Evolutionary conservation across 805 yeast genomes (phyloP).

Genomic region (Candida palmyrensis): DNA sequence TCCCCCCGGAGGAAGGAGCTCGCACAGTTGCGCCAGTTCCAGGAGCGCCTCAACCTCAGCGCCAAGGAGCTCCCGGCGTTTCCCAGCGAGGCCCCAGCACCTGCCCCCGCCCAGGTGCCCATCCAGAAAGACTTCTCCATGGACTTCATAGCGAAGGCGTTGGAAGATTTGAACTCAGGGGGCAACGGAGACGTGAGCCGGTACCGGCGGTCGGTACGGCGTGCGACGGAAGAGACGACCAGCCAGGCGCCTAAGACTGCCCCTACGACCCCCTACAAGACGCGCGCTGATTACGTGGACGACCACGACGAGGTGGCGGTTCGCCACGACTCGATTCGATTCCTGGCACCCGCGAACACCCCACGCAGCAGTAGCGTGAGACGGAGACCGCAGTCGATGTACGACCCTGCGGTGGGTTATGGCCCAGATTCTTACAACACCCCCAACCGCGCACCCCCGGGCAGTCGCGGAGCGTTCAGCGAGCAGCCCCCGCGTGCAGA

Average conservation of each 20-base stretch:
- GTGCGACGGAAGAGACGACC: conserved; percentile 11
- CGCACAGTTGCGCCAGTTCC: conserved; percentile 27
- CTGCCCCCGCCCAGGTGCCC: conserved; percentile 18
- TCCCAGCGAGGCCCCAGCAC: conserved; percentile 5
- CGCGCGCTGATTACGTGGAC: conserved; percentile 25
- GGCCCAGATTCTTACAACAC: neutral
- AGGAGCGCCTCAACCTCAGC: conserved; percentile 33
- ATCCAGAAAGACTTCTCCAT: conserved; percentile 39
- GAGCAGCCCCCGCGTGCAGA: neutral
- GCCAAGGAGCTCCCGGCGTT: conserved; percentile 23
- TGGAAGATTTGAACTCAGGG: conserved; percentile 40
- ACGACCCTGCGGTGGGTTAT: neutral
- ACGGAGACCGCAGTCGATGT: conserved; percentile 4
- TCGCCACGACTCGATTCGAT: conserved; percentile 27
- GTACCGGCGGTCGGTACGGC: conserved; percentile 34
- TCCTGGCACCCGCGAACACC: neutral
- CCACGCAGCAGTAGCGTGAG: neutral
- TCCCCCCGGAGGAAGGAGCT: conserved; percentile 34
- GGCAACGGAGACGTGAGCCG: conserved; percentile 40
- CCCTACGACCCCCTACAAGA: conserved; percentile 14
- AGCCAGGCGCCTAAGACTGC: conserved; percentile 7
- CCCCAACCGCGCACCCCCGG: no score
- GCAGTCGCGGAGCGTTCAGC: neutral
- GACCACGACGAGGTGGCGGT: conserved; percentile 35
- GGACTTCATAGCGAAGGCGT: conserved; percentile 41